These are phyloP conservation scores for Termitomyces sp. DNA, from an alignment of 768 basidiomycete genomes.

Conservation along the genomic window DNA sequence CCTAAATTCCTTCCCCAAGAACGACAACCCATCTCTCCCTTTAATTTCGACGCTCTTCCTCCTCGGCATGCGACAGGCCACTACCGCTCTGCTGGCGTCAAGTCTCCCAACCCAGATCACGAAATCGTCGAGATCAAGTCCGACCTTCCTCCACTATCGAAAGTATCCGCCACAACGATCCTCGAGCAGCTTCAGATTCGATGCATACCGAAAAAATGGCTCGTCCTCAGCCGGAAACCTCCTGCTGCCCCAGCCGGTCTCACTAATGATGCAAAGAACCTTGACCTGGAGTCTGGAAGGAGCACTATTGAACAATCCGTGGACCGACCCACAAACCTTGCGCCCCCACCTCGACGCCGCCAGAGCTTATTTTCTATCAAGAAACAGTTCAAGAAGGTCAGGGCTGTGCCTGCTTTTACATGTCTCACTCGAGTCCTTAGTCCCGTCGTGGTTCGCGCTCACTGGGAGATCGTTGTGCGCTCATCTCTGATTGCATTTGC, in stretches of 20 bases:
- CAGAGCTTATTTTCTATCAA: slow-evolving; percentile 9
- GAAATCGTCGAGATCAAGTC: slow-evolving; percentile 21
- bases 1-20: slow-evolving; percentile 32
- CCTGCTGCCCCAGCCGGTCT: background rate
- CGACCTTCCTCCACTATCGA: slow-evolving; percentile 21
- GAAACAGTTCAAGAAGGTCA: slow-evolving; percentile 44
- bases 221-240: slow-evolving; percentile 16
- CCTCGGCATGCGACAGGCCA: slow-evolving; percentile 19
- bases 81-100: background rate
- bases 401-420: slow-evolving; percentile 68
- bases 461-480: slow-evolving; percentile 82
- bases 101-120: slow-evolving; percentile 7
- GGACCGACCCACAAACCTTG: slow-evolving; percentile 4
- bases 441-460: slow-evolving; percentile 70
- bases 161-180: slow-evolving; percentile 27
- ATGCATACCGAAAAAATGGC: slow-evolving; percentile 41
- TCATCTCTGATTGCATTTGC: slow-evolving; percentile 50
- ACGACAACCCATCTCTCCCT: slow-evolving; percentile 39
- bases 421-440: slow-evolving; percentile 70
- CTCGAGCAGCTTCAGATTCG: slow-evolving; percentile 42
- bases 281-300: background rate
- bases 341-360: slow-evolving; percentile 10
- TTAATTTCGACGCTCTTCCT: slow-evolving; percentile 55
- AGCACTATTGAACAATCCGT: slow-evolving; percentile 12
- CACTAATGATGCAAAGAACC: background rate